Percentiles rank a stretch among this genome's conserved stretches.
These are phyloP conservation scores for Aspergillus viridinutans DNA, from an alignment of 2,329 filamentous ascomycete species.

Conservation along the genomic window DNA sequence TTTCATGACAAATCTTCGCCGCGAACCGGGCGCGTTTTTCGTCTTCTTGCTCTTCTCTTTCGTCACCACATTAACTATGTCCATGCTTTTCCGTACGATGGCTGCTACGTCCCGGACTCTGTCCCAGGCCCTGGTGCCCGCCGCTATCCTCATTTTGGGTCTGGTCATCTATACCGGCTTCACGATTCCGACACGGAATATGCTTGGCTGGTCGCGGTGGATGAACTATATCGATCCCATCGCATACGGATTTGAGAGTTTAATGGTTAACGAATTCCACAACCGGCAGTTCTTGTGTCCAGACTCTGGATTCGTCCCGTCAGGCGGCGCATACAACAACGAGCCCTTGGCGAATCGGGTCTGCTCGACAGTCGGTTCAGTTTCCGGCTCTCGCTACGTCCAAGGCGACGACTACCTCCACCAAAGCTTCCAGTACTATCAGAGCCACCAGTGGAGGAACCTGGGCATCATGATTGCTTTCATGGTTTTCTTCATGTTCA, in stretches of 20 bases:
- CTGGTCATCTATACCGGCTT: conserved; percentile 50
- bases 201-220: conserved; percentile 78
- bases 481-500: conserved; percentile 56
- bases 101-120: conserved; percentile 69
- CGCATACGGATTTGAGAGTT: conserved; percentile 72
- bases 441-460: conserved; percentile 62
- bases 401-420: conserved; percentile 56
- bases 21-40: conserved; percentile 74
- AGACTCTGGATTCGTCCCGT: conserved; percentile 37
- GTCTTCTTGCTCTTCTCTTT: conserved; percentile 78
- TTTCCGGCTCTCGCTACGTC: conserved; percentile 50
- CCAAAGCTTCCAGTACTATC: conserved; percentile 54
- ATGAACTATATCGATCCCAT: conserved; percentile 77
- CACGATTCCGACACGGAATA: conserved; percentile 50
- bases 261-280: conserved; percentile 81
- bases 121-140: conserved; percentile 54
- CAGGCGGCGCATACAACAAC: conserved; percentile 35
- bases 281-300: conserved; percentile 55
- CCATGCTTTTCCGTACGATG: conserved; percentile 79
- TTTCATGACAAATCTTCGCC: conserved; percentile 78
- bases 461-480: conserved; percentile 66
- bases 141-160: conserved; percentile 46
- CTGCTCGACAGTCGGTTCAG: conserved; percentile 58
- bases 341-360: conserved; percentile 40
- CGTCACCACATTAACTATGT: conserved; percentile 70